Conservation (phyloP, 2,329 filamentous ascomycete species). For the Bipolaris victoriae region DNA sequence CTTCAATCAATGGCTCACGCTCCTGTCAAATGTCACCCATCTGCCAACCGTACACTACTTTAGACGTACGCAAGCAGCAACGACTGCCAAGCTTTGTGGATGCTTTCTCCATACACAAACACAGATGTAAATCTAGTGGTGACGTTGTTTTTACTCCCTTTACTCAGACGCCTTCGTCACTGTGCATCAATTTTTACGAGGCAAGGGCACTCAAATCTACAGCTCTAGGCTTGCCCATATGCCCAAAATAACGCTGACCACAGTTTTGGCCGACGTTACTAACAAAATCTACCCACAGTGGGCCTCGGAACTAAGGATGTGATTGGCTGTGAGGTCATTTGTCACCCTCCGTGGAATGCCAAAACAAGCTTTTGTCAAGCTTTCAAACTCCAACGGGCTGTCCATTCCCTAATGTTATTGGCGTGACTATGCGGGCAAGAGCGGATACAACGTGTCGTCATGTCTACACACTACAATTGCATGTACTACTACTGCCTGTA, state of each 20-base stretch:
- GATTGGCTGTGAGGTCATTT: constrained; percentile 1
- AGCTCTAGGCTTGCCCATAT: neutral
- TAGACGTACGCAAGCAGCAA: too few species aligned
- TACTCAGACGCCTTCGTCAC: neutral
- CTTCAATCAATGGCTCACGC: too few species aligned
- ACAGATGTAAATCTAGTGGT: neutral
- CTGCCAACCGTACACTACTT: too few species aligned
- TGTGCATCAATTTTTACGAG: constrained; percentile 4
- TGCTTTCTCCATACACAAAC: neutral
- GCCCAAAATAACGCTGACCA: neutral
- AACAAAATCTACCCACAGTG: neutral
- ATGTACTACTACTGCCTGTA: constrained; percentile 1
- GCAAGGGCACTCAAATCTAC: constrained; percentile 2
- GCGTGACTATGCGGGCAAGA: neutral
- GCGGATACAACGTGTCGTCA: constrained; percentile 22
- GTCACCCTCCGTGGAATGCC: neutral
- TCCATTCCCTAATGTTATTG: neutral
- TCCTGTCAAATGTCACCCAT: too few species aligned
- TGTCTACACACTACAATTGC: constrained; percentile 5
- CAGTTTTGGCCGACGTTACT: neutral
- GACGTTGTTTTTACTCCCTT: neutral
- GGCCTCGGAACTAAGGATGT: neutral
- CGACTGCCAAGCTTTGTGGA: too few species aligned
- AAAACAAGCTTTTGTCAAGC: constrained; percentile 37
- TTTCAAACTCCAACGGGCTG: neutral